A percentile compares a stretch with the other conserved stretches of the same genome.
These are phyloP conservation scores for Coccomyxa sp. DNA, from an alignment of 139 green algal species.

Conservation along the genomic window DNA sequence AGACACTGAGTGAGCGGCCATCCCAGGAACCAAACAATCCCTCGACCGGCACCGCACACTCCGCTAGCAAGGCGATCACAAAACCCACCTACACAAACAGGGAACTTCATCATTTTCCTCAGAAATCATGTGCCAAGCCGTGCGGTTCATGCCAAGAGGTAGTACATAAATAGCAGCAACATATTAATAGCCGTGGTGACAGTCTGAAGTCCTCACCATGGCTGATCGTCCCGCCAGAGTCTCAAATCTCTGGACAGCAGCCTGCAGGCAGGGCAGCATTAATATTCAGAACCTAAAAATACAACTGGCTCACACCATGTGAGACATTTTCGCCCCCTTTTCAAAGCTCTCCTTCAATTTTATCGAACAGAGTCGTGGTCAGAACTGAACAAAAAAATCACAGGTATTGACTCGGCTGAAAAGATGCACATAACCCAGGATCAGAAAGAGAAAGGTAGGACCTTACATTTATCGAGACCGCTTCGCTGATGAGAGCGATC, in stretches of 20 bases:
- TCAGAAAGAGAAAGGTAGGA: background rate
- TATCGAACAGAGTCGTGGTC: background rate
- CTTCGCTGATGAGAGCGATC: background rate
- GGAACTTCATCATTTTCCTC: background rate
- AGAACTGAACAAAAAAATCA: background rate
- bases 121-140: background rate
- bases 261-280: background rate
- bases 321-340: background rate
- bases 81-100: conserved; percentile 11
- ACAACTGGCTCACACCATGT: background rate
- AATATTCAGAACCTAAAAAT: background rate
- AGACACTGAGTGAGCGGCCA: background rate
- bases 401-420: background rate
- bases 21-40: conserved; percentile 17
- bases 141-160: too few relatives aligned
- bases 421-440: background rate
- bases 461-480: background rate
- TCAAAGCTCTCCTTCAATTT: background rate
- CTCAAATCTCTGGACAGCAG: conserved; percentile 13
- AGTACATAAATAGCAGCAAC: too few relatives aligned
- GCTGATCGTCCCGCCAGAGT: conserved; percentile 12
- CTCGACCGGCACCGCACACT: background rate
- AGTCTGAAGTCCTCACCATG: conserved; percentile 3
- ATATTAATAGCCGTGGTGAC: too few relatives aligned
- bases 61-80: conserved; percentile 7